Evolutionary conservation across 192 early-diverging fungal genomes (phyloP).

Genomic region (Mortierella alpina): DNA sequence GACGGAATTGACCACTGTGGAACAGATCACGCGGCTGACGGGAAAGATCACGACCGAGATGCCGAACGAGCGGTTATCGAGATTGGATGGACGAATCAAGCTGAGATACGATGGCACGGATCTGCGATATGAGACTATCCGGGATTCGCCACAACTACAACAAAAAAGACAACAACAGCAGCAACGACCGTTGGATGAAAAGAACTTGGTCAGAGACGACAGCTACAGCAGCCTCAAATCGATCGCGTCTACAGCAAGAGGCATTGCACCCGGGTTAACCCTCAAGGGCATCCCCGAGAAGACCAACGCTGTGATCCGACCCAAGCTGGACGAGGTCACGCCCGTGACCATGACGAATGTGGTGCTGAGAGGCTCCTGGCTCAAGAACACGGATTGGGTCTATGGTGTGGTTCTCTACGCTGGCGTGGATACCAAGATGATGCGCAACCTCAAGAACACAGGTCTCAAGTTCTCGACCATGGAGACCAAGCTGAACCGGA

Average conservation of each 20-base stretch:
- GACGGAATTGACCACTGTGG: constrained; percentile 72
- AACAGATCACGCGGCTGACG: constrained; percentile 65
- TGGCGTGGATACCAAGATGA: constrained; percentile 96
- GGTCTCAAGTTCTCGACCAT: constrained; percentile 79
- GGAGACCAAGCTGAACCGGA: constrained; percentile 75
- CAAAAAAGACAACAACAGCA: neutral
- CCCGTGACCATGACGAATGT: constrained; percentile 92
- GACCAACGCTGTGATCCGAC: neutral
- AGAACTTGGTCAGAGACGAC: neutral
- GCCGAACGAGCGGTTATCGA: constrained; percentile 94
- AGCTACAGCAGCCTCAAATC: constrained; percentile 28
- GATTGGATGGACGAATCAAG: constrained; percentile 78
- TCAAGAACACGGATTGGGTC: constrained; percentile 95
- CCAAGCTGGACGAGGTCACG: constrained; percentile 69
- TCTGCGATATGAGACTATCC: constrained; percentile 25
- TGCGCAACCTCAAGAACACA: constrained; percentile 84
- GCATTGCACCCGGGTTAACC: neutral
- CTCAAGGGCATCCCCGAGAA: neutral
- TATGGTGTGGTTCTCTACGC: constrained; percentile 92
- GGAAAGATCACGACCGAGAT: constrained; percentile 90
- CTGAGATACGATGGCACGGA: constrained; percentile 35
- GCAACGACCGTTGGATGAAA: neutral
- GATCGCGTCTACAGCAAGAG: neutral
- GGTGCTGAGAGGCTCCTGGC: constrained; percentile 87
- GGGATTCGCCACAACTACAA: neutral